A percentile compares a stretch with the other conserved stretches of the same genome.
Evolutionary conservation across 345 rosid genomes (phyloP).

Genomic region (Fremontodendron californicum): DNA sequence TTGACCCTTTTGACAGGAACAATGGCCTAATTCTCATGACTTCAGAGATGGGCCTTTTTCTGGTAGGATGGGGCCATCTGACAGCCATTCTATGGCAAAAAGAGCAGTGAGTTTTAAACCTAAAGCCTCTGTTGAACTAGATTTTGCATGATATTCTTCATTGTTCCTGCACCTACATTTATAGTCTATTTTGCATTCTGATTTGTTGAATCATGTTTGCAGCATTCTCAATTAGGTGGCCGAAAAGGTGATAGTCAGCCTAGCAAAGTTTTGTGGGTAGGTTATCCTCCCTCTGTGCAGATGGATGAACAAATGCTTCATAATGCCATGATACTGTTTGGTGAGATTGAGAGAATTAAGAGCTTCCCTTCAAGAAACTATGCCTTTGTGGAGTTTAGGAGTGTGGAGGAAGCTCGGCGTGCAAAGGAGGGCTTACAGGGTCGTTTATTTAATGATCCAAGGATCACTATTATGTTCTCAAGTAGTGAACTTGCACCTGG

Average conservation of each 20-base stretch:
- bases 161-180: neutral
- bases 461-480: slow-evolving; percentile 81
- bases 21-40: slow-evolving; percentile 47
- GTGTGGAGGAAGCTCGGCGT: slow-evolving; percentile 90
- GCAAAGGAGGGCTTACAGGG: slow-evolving; percentile 96
- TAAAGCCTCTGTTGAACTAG: neutral
- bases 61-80: slow-evolving; percentile 36
- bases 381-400: slow-evolving; percentile 93
- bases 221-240: slow-evolving; percentile 50
- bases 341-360: slow-evolving; percentile 88
- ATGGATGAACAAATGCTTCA: slow-evolving; percentile 95
- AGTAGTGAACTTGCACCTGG: slow-evolving; percentile 64
- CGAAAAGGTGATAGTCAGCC: slow-evolving; percentile 64
- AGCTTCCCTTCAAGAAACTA: slow-evolving; percentile 78
- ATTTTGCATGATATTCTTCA: neutral
- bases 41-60: slow-evolving; percentile 43
- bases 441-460: slow-evolving; percentile 83
- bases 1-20: slow-evolving; percentile 48
- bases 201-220: slow-evolving; percentile 17
- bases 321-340: slow-evolving; percentile 95
- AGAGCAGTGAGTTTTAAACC: slow-evolving; percentile 45
- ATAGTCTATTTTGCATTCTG: neutral
- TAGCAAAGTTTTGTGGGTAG: slow-evolving; percentile 85
- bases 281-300: slow-evolving; percentile 88
- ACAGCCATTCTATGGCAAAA: slow-evolving; percentile 40